phyloP scores from a whole-genome alignment of 169 alveolate genomes.

The Neospora caninum region DNA sequence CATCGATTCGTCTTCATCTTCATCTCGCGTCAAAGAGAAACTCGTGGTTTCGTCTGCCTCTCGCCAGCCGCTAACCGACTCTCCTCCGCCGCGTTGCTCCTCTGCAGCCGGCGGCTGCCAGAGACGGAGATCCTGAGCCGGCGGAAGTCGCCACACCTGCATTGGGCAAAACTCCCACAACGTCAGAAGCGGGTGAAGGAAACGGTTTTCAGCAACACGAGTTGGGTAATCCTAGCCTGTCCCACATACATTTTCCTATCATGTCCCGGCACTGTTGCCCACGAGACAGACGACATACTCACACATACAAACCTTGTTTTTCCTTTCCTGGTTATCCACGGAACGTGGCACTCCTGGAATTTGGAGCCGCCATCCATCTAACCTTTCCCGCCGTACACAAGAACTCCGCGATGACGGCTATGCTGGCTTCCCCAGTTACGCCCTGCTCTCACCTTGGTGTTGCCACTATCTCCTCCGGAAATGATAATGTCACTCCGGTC shows the following conservation, averaged over 20 bases:
- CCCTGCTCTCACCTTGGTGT: conserved; percentile 13
- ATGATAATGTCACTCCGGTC: not conserved
- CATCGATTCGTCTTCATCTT: not conserved
- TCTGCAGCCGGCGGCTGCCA: conserved; percentile 20
- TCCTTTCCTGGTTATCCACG: not conserved
- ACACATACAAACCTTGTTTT: not conserved
- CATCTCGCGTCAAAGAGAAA: not conserved
- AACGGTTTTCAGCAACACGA: not conserved
- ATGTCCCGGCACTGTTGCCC: too few species aligned
- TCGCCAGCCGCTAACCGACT: not conserved
- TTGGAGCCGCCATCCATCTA: not conserved
- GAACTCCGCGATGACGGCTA: not conserved
- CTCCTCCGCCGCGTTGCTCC: not conserved
- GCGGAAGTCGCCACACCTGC: conserved; percentile 45
- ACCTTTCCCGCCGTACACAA: not conserved
- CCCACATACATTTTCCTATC: too few species aligned
- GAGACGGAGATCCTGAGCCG: conserved; percentile 9
- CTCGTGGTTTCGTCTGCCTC: not conserved
- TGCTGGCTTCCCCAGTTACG: too few species aligned
- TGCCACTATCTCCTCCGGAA: conserved; percentile 56
- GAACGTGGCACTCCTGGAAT: not conserved
- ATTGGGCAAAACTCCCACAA: not conserved
- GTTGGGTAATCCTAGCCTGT: too few species aligned
- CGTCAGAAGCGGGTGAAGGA: not conserved
- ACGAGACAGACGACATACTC: not conserved